Evolutionary conservation across 805 yeast genomes (phyloP).

Genomic region (Metschnikowia cubensis): DNA sequence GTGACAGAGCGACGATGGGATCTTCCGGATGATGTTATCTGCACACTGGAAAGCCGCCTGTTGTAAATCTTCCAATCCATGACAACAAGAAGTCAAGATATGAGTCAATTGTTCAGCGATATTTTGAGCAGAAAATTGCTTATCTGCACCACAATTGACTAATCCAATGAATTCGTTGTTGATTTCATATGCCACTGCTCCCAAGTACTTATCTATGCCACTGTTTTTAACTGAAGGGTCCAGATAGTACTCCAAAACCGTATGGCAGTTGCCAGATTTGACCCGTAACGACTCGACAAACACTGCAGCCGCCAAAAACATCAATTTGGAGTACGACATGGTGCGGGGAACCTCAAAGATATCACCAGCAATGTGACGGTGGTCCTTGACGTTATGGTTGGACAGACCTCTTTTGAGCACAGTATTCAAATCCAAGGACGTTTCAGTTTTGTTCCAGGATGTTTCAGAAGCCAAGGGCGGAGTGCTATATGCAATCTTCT

Average conservation of each 20-base stretch:
- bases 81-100: conserved; percentile 69
- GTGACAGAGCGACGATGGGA: conserved; percentile 80
- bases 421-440: conserved; percentile 87
- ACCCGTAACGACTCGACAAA: conserved; percentile 78
- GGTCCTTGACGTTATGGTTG: conserved; percentile 71
- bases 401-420: conserved; percentile 88
- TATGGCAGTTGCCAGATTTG: conserved; percentile 75
- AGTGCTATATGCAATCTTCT: conserved; percentile 75
- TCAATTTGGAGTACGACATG: conserved; percentile 69
- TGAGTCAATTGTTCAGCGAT: conserved; percentile 65
- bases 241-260: conserved; percentile 71
- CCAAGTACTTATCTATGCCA: conserved; percentile 66
- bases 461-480: conserved; percentile 28
- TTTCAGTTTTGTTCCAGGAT: conserved; percentile 68
- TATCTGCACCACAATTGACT: conserved; percentile 50
- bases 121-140: conserved; percentile 52
- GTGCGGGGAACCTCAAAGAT: conserved; percentile 48
- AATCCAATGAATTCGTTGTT: conserved; percentile 52
- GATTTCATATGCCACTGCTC: conserved; percentile 57
- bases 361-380: conserved; percentile 55
- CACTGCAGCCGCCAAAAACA: conserved; percentile 82
- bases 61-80: conserved; percentile 70
- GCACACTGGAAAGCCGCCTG: conserved; percentile 76
- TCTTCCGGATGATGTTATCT: conserved; percentile 54
- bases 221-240: conserved; percentile 75